Evolutionary conservation across 1,139 yeast species (phyloP), one percentile per base, ranked within the genome.

Genomic region (Suzukiozyma palmioleophila): DNA sequence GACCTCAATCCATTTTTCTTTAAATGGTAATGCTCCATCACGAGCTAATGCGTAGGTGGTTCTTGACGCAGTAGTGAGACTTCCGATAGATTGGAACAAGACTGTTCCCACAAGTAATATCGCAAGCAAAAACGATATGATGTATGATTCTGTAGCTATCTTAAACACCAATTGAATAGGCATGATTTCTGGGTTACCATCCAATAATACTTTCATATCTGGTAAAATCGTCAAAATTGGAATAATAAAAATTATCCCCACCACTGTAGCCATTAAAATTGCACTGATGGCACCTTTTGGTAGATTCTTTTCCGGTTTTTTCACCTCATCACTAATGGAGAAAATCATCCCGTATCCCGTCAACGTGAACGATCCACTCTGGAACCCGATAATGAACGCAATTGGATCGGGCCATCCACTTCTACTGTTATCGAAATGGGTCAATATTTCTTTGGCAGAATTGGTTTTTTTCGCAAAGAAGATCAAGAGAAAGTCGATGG

Each of bases 21-120:
- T 77, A 49, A 73, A 79, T 0, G 96, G 96, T 36, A 88, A 64
- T 0, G 94, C 96, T 35, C 85, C 89, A 57, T 88, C 97, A 60
- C 97, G 78, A 39, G 95, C 87, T 62, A 88, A 81, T 11, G 95
- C 88, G 65, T 81, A 88, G 1, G 90, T 84, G 27, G 87, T 81
- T 66, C 96, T 78, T 6, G 95, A 85, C 0, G 94, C 90, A 0
- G 96, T 86, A 0, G 95, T 85, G 26, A 86, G 69, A 1, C 92
- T 72, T 28, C 95, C 94, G 42, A 84, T 81, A 3, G 89, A 82
- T 33, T 89, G 92, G 56, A 85, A 84, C 15, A 84, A 52, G 33
- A 85, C 77, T 18, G 92, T 84, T 0, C 90, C 89, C 32, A 83
- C 65, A 43, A 85, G 73, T 52, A 85, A 66, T 18, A 84, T 59